A percentile compares a stretch with the other conserved stretches of the same genome.
These are phyloP conservation scores for Plasmodium knowlesi DNA, from an alignment of 169 alveolate species.

Conservation along the genomic window DNA sequence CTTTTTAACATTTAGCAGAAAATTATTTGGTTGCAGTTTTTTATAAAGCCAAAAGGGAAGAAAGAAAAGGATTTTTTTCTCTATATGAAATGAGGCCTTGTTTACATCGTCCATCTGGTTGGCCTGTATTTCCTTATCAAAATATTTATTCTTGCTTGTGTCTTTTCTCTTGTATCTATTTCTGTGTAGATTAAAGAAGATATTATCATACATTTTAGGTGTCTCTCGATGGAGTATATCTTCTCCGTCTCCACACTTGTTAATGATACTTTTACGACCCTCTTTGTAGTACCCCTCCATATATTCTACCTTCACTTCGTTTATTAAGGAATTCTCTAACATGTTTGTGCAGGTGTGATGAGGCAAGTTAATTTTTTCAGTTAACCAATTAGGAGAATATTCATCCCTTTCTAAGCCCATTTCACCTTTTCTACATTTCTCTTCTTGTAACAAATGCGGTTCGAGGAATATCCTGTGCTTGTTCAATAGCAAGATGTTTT, in stretches of 20 bases:
- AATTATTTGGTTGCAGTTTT: conserved; percentile 51
- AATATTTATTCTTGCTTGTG: conserved; percentile 9
- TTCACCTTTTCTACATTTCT: background rate
- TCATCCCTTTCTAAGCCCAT: background rate
- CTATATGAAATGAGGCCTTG: conserved; percentile 4
- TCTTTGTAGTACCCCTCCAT: background rate
- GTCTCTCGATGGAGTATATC: background rate
- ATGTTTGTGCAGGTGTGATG: background rate
- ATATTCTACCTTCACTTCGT: conserved; percentile 19
- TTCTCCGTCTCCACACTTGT: background rate
- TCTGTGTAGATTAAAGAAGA: conserved; percentile 5
- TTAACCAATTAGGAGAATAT: background rate
- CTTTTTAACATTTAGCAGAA: conserved; percentile 41
- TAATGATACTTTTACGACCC: background rate
- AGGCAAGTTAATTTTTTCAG: background rate
- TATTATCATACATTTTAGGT: background rate
- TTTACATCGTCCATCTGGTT: conserved; percentile 5
- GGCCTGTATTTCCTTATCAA: background rate
- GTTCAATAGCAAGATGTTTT: conserved; percentile 16
- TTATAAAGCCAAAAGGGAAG: conserved; percentile 65
- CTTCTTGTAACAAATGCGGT: conserved; percentile 8
- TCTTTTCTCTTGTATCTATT: conserved; percentile 1
- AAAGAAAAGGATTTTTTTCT: conserved; percentile 38
- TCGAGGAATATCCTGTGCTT: conserved; percentile 50
- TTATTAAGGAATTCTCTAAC: conserved; percentile 18